These are phyloP conservation scores for Termitomyces bulborhizus DNA, from an alignment of 768 basidiomycete genomes.

Conservation along the genomic window DNA sequence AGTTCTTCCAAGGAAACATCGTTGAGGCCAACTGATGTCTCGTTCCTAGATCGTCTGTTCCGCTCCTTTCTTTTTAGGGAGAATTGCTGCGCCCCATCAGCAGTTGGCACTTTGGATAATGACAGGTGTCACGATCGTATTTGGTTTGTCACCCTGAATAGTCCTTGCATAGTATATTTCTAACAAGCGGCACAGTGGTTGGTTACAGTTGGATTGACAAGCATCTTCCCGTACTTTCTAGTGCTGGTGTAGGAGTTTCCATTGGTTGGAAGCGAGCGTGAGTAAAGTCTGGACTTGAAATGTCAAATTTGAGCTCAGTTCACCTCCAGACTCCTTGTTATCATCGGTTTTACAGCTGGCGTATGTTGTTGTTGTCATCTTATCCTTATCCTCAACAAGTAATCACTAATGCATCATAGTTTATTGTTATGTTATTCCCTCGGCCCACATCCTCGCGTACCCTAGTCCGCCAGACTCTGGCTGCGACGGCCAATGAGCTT, in stretches of 20 bases:
- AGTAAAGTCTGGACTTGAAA: constrained; percentile 5
- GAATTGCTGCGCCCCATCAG: constrained; percentile 26
- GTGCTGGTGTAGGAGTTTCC: constrained; percentile 28
- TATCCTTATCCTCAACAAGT: not conserved
- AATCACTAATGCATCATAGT: constrained; percentile 16
- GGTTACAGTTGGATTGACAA: constrained; percentile 38
- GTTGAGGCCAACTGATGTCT: not conserved
- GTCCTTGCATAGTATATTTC: not conserved
- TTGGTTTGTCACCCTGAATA: constrained; percentile 19
- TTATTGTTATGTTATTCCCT: constrained; percentile 41
- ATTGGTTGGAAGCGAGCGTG: constrained; percentile 40
- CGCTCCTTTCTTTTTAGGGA: constrained; percentile 29
- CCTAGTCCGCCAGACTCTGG: constrained; percentile 35
- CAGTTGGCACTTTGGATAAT: constrained; percentile 32
- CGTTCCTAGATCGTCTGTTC: constrained; percentile 23
- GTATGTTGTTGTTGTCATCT: constrained; percentile 21
- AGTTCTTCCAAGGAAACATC: constrained; percentile 7
- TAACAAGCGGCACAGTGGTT: constrained; percentile 21
- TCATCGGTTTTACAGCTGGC: constrained; percentile 37
- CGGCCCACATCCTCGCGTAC: constrained; percentile 35
- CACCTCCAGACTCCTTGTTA: constrained; percentile 30
- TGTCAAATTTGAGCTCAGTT: not conserved
- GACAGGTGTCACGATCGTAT: constrained; percentile 31
- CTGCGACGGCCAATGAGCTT: constrained; percentile 27
- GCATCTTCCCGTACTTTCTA: constrained; percentile 21